Evolutionary conservation across 192 early-diverging fungal genomes (phyloP), one percentile per base, ranked within the genome.

Genomic region (Backusella psychrophila): DNA sequence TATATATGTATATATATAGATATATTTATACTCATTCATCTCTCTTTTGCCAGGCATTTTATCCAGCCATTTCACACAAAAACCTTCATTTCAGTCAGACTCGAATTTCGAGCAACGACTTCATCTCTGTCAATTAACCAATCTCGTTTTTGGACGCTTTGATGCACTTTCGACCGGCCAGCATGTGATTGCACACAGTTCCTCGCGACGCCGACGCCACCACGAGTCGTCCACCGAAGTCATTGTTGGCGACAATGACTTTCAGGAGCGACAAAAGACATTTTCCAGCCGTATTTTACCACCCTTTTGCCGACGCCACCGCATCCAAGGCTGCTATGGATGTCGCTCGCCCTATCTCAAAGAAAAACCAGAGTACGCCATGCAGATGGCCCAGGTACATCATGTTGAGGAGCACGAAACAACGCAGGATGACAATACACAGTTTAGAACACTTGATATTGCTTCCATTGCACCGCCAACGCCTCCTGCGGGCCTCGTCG

Each of bases 81-180:
- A 66, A 44, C 82, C 80, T 17, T 77, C 73, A 15, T 81, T 85
- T 19, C 78, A 77, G 33, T 66, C 83, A 26, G 83, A 83, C 53
- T 71, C 73, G 12, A 76, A 86, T 41, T 80, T 88, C 35, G 86
- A 86, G 49, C 85, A 86, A n/a, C 83, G 87, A 1, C 76, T 88
- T 14, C 81, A 86, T 68, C 82, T 88, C 52, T 86, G 87, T 71
- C 87, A 88, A 66, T 46, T 86, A 21, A 88, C 87, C 14, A 86
- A 86, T 26, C 77, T 88, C 69, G 78, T 88, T 14, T 88, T 88
- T 85, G 87, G 87, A n/a, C 83, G 87, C n/a, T 85, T 88, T 70
- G 87, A 88, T 71, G 80, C 83, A 4, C 76, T 80, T 19, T 75
- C 72, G 2, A 81, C 49, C 1, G 69, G 72, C 12, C 66, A 63